A percentile compares a stretch with the other conserved stretches of the same genome.
Evolutionary conservation across 2,329 filamentous ascomycete species (phyloP).

Genomic region (Huntiella moniliformis): DNA sequence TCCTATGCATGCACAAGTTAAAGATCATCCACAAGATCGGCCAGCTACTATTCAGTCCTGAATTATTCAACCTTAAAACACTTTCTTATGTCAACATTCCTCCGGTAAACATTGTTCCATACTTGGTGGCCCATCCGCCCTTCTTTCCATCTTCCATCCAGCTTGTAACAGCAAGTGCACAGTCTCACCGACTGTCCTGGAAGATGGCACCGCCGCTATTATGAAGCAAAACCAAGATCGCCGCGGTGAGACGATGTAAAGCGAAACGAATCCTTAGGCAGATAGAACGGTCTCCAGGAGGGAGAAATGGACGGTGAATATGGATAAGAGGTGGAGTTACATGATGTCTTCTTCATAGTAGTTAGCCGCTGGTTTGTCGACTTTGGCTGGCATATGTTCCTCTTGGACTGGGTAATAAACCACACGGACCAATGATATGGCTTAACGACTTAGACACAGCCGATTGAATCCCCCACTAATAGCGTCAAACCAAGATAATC

Average conservation of each 20-base stretch:
- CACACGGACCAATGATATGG: not conserved
- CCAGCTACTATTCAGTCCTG: no score
- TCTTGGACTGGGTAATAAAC: not conserved
- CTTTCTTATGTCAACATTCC: no score
- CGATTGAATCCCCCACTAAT: not conserved
- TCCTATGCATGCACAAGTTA: no score
- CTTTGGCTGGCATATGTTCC: not conserved
- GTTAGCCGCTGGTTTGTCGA: not conserved
- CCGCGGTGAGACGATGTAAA: constrained; percentile 1
- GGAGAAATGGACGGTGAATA: no score
- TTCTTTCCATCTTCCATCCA: not conserved
- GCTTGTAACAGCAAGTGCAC: not conserved
- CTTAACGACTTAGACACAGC: not conserved
- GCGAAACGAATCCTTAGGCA: not conserved
- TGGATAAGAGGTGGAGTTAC: not conserved
- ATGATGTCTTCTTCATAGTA: not conserved
- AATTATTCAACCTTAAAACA: no score
- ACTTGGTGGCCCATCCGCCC: not conserved
- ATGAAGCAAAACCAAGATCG: constrained; percentile 1
- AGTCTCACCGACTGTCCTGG: not conserved
- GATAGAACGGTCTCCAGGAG: no score
- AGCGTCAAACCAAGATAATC: not conserved
- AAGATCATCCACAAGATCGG: no score
- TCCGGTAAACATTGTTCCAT: no score
- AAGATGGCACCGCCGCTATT: not conserved